Percentiles rank a stretch among this genome's conserved stretches.
These are phyloP conservation scores for Millerago galiae DNA, from an alignment of 805 yeast genomes.

Conservation along the genomic window DNA sequence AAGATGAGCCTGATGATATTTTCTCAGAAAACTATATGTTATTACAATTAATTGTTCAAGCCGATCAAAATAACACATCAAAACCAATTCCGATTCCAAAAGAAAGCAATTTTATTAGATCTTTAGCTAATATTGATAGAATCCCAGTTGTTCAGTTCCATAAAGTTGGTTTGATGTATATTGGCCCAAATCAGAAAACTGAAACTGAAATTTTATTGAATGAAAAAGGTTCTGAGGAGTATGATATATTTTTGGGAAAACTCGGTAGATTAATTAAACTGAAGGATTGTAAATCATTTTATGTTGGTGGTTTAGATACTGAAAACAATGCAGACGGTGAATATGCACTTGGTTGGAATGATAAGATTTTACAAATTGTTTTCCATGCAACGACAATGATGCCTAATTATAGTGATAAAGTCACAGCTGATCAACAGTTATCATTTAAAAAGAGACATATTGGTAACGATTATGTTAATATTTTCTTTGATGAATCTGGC, in stretches of 20 bases:
- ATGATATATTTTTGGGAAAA: constrained; percentile 49
- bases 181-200: constrained; percentile 56
- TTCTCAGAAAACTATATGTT: constrained; percentile 42
- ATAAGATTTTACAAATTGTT: constrained; percentile 62
- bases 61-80: constrained; percentile 26
- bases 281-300: constrained; percentile 44
- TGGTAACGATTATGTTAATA: constrained; percentile 78
- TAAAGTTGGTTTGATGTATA: constrained; percentile 72
- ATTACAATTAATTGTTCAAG: constrained; percentile 43
- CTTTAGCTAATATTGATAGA: constrained; percentile 59
- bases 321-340: constrained; percentile 69
- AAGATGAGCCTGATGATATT: constrained; percentile 22
- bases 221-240: constrained; percentile 54
- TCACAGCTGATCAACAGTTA: constrained; percentile 31
- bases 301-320: constrained; percentile 76
- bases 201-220: constrained; percentile 66
- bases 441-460: constrained; percentile 74
- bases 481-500: constrained; percentile 74
- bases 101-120: constrained; percentile 38
- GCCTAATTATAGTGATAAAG: constrained; percentile 41
- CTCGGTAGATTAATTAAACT: constrained; percentile 60
- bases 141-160: constrained; percentile 74
- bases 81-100: constrained; percentile 51
- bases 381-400: constrained; percentile 80
- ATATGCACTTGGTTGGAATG: constrained; percentile 65